Conservation (phyloP, 73 alveolate species). For the Paramecium sexaurelia region DNA sequence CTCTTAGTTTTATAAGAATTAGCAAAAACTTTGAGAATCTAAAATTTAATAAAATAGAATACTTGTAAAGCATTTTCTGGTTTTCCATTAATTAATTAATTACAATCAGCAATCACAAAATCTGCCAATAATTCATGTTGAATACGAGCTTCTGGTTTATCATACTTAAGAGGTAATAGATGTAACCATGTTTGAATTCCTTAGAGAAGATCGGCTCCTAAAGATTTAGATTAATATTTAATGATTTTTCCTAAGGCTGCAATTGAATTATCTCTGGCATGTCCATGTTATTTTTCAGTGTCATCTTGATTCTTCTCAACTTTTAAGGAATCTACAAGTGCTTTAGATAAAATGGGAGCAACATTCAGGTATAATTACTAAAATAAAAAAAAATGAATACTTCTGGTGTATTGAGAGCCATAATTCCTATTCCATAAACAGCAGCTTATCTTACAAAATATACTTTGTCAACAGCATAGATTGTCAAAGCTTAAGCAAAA, state of each 20-base stretch:
- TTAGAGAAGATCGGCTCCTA: conserved; percentile 26
- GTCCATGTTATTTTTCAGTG: conserved; percentile 72
- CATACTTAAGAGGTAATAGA: conserved; percentile 76
- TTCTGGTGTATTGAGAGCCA: conserved; percentile 73
- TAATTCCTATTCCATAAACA: conserved; percentile 95
- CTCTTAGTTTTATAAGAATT: conserved; percentile 33
- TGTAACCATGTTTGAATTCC: conserved; percentile 71
- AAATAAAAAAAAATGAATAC: background rate
- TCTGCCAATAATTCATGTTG: conserved; percentile 77
- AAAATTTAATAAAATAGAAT: background rate
- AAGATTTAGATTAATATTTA: conserved; percentile 63
- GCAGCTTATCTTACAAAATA: conserved; percentile 95
- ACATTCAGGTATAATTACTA: conserved; percentile 55
- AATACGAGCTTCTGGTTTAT: conserved; percentile 74
- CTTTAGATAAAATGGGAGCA: conserved; percentile 61
- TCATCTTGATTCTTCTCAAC: conserved; percentile 69
- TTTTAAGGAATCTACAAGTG: conserved; percentile 68
- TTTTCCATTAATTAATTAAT: conserved; percentile 3
- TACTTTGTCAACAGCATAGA: conserved; percentile 76
- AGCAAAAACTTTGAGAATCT: conserved; percentile 40
- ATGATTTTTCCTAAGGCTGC: conserved; percentile 87
- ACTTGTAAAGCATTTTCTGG: conserved; percentile 44
- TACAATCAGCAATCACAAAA: conserved; percentile 24
- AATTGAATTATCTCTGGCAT: conserved; percentile 88
- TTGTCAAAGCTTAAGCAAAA: conserved; percentile 76